Percentiles rank a stretch among this genome's conserved stretches.
phyloP scores from a whole-genome alignment of 2,329 filamentous ascomycete species.

The Apiospora sp. region DNA sequence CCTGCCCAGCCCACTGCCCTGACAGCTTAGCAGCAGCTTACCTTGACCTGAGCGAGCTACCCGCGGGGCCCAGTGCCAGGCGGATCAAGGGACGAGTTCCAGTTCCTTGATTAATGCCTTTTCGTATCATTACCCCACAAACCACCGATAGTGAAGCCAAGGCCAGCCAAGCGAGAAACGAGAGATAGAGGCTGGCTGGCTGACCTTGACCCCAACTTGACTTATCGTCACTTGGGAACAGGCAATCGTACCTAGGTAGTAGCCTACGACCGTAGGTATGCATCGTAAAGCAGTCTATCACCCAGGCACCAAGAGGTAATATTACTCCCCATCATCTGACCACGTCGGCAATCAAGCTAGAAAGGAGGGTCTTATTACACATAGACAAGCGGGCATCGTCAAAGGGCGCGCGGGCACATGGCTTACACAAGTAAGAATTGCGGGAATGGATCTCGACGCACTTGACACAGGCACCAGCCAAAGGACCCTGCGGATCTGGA shows the following conservation, averaged over 20 bases:
- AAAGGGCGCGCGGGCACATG: not conserved
- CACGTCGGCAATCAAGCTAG: not conserved
- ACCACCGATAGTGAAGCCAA: not conserved
- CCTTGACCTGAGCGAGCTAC: not conserved
- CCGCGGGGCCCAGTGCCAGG: not conserved
- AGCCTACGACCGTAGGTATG: not conserved
- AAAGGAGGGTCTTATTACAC: not conserved
- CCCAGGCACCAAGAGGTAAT: not conserved
- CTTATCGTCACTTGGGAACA: not conserved
- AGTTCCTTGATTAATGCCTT: not conserved
- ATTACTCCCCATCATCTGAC: not conserved
- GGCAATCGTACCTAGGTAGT: not conserved
- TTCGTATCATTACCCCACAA: conserved; percentile 14
- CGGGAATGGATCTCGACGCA: not conserved
- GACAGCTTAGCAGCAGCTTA: not conserved
- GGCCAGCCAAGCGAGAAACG: not conserved
- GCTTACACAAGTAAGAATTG: conserved; percentile 8
- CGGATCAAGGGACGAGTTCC: not conserved
- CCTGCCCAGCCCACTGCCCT: not conserved
- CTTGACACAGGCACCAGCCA: conserved; percentile 18
- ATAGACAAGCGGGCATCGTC: not conserved
- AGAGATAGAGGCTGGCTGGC: not conserved
- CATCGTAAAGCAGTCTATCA: not conserved
- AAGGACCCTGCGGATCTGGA: conserved; percentile 19
- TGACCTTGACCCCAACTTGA: not conserved